Evolutionary conservation across 73 alveolate species (phyloP), one percentile per base, ranked within the genome.

Genomic region (Paramecium pentaurelia): DNA sequence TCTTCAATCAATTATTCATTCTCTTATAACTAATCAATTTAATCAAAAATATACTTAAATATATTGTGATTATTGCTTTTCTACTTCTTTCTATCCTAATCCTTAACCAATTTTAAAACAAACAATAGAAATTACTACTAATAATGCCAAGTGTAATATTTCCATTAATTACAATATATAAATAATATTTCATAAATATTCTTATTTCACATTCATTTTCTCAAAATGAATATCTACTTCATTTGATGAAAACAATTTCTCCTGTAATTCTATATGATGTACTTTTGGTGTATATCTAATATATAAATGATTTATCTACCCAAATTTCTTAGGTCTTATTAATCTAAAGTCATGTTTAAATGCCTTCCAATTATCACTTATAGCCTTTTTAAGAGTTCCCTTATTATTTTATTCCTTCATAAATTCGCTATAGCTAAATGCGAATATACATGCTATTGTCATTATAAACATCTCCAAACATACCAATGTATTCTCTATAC

Each of bases 321-420:
- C 94, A 71, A 89, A 89, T 37, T 89, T 89, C 25, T 89, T 89
- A 7, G 94, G 94, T 44, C 44, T 89, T 4, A 89, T 89, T 36
- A 89, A 73, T 73, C 94, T 70, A 71, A 89, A 89, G n/a, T 89
- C 94, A 49, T 73, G 86, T 45, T 71, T 89, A 30, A 89, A 89
- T 1, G 94, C 88, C 27, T 71, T 60, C 94, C 94, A 89, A 71
- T 40, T 71, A 73, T 89, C 94, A 25, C 54, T 27, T 30, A 89
- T 25, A 20, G 75, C 94, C 11, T 89, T 58, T 2, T 40, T 89
- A 18, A 89, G n/a, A 1, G 86, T 14, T 51, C 91, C 88, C n/a
- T 36, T 32, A 40, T 71, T 44, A 25, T 73, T 40, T 9, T 18
- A 11, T 49, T 64, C 90, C 7, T 30, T 37, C 32, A 14, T 20